Evolutionary conservation across 169 alveolate species (phyloP).

Genomic region (Eimeria maxima): DNA sequence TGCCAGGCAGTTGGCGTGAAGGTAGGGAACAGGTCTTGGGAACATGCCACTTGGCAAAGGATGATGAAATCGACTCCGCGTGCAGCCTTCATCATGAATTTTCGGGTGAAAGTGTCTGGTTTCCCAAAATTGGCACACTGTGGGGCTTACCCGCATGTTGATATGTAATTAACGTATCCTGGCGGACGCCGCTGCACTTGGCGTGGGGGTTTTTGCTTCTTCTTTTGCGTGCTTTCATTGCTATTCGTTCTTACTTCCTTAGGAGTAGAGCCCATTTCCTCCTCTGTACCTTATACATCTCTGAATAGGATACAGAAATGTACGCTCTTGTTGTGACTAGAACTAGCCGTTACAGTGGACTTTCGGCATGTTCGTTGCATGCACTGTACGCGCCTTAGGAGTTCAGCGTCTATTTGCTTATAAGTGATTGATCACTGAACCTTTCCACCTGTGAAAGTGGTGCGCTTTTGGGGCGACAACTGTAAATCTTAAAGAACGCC

Average conservation of each 20-base stretch:
- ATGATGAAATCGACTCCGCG: background rate
- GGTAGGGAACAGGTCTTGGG: background rate
- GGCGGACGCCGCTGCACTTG: background rate
- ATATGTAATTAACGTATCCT: background rate
- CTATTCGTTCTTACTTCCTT: background rate
- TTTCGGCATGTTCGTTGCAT: too few relatives aligned
- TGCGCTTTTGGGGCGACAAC: too few relatives aligned
- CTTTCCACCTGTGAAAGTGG: too few relatives aligned
- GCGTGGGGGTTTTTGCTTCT: background rate
- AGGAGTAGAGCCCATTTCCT: background rate
- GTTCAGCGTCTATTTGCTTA: too few relatives aligned
- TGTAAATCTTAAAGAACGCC: too few relatives aligned
- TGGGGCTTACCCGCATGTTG: background rate
- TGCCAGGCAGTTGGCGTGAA: background rate
- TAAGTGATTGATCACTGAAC: too few relatives aligned
- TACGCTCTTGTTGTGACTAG: too few relatives aligned
- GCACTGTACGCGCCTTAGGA: too few relatives aligned
- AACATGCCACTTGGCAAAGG: background rate
- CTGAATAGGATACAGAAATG: background rate
- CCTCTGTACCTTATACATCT: background rate
- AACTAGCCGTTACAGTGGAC: too few relatives aligned
- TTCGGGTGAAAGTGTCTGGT: background rate
- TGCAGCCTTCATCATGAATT: background rate
- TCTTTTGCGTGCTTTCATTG: background rate
- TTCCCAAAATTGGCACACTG: background rate